Evolutionary conservation across 441 rosid species (phyloP).

Genomic region (Erodium trifolium): DNA sequence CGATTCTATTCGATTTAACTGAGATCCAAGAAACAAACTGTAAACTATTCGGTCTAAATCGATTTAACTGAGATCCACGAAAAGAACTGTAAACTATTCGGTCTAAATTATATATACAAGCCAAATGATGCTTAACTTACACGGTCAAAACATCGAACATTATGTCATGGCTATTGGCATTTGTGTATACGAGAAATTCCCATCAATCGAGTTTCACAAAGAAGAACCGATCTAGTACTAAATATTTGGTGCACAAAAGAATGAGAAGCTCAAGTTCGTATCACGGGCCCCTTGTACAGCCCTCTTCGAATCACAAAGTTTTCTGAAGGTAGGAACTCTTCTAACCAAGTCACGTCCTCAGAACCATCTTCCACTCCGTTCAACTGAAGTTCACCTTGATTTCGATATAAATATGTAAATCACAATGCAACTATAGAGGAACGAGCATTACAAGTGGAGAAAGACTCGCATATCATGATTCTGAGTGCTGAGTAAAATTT

Average conservation of each 20-base stretch:
- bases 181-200: constrained; percentile 22
- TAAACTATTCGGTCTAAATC: constrained; percentile 17
- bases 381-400: constrained; percentile 51
- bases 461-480: background rate
- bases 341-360: constrained; percentile 56
- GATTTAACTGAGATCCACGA: constrained; percentile 26
- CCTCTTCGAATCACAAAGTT: constrained; percentile 65
- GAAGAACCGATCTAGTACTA: constrained; percentile 24
- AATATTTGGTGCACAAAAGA: constrained; percentile 13
- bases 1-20: constrained; percentile 24
- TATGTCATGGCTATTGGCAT: constrained; percentile 20
- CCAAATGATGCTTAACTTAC: constrained; percentile 23
- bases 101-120: constrained; percentile 29
- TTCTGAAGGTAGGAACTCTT: constrained; percentile 70
- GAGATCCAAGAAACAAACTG: constrained; percentile 23
- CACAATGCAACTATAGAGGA: background rate
- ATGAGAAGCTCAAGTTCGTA: constrained; percentile 44
- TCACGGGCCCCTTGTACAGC: constrained; percentile 56
- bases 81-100: constrained; percentile 17
- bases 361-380: constrained; percentile 34
- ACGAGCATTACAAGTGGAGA: too few species aligned
- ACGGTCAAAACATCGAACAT: constrained; percentile 24
- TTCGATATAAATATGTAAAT: background rate
- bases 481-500: constrained; percentile 1
- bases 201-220: constrained; percentile 13